These are phyloP conservation scores for Calonectria pseudoturangicola DNA, from an alignment of 2,329 filamentous ascomycete species.

Conservation along the genomic window DNA sequence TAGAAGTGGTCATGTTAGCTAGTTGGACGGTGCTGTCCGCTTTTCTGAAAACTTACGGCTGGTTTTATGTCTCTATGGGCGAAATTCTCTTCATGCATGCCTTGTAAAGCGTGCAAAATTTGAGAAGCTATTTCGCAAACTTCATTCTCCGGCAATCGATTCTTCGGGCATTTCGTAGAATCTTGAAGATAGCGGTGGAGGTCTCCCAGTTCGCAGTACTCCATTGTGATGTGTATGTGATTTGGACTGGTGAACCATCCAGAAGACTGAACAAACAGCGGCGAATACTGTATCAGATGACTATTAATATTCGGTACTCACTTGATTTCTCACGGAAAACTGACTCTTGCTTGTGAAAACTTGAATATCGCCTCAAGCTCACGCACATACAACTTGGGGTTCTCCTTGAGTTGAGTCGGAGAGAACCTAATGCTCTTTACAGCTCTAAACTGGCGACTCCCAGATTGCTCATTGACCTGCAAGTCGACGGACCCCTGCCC, in stretches of 20 bases:
- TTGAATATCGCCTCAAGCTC: constrained; percentile 21
- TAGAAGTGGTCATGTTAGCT: neutral
- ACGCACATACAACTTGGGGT: neutral
- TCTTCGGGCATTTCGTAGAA: neutral
- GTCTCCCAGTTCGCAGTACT: constrained; percentile 6
- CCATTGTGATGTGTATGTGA: constrained; percentile 23
- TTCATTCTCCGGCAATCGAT: constrained; percentile 8
- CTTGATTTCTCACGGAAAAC: neutral
- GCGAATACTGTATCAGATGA: neutral
- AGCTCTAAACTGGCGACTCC: neutral
- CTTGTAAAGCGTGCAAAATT: neutral
- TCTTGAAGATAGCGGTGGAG: constrained; percentile 14
- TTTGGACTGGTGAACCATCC: constrained; percentile 11
- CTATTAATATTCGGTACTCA: neutral
- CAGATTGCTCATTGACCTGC: neutral
- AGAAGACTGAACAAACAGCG: constrained; percentile 9
- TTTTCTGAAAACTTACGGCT: neutral
- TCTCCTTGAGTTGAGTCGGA: neutral
- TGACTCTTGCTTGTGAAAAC: constrained; percentile 17
- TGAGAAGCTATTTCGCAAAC: constrained; percentile 2
- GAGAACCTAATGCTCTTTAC: constrained; percentile 20
- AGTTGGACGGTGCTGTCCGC: neutral
- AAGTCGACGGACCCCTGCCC: neutral
- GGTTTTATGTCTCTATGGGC: constrained; percentile 23
- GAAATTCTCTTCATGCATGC: constrained; percentile 10